Evolutionary conservation across 805 yeast genomes (phyloP).

Genomic region (Candida incommunis): DNA sequence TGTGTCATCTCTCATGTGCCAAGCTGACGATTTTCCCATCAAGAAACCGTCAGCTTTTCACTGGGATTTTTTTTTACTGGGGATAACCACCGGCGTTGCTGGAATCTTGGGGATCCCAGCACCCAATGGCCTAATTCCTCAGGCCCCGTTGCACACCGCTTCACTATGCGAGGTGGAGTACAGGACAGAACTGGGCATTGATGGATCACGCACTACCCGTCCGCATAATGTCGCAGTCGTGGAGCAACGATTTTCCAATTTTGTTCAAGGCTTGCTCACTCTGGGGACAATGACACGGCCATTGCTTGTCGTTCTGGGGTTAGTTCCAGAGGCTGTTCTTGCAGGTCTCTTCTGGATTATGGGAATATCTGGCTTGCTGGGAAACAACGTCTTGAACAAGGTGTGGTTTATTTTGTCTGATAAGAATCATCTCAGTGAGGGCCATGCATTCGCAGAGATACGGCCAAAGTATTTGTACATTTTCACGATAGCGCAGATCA

Average conservation of each 20-base stretch:
- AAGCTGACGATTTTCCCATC: slow-evolving; percentile 65
- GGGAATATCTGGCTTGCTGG: slow-evolving; percentile 72
- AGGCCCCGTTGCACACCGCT: slow-evolving; percentile 86
- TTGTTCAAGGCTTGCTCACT: slow-evolving; percentile 70
- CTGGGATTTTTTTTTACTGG: slow-evolving; percentile 78
- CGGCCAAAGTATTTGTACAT: slow-evolving; percentile 28
- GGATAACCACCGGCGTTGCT: slow-evolving; percentile 73
- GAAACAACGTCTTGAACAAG: slow-evolving; percentile 48
- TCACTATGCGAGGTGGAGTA: slow-evolving; percentile 48
- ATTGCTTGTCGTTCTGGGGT: slow-evolving; percentile 59
- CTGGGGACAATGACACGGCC: slow-evolving; percentile 87
- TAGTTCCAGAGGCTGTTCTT: slow-evolving; percentile 83
- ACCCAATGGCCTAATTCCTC: slow-evolving; percentile 94
- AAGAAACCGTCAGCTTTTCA: slow-evolving; percentile 83
- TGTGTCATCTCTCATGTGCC: slow-evolving; percentile 87
- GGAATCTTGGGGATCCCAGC: slow-evolving; percentile 89
- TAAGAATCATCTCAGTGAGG: slow-evolving; percentile 23
- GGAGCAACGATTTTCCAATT: slow-evolving; percentile 80
- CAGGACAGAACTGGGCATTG: slow-evolving; percentile 8
- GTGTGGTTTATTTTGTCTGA: slow-evolving; percentile 54
- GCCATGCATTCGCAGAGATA: slow-evolving; percentile 21
- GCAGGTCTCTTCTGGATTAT: slow-evolving; percentile 88
- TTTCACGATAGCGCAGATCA: slow-evolving; percentile 42
- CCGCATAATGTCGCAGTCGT: slow-evolving; percentile 42
- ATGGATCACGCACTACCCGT: slow-evolving; percentile 8